phyloP scores from a whole-genome alignment of 352 stramenopile genomes.

The Bremia lactucae region DNA sequence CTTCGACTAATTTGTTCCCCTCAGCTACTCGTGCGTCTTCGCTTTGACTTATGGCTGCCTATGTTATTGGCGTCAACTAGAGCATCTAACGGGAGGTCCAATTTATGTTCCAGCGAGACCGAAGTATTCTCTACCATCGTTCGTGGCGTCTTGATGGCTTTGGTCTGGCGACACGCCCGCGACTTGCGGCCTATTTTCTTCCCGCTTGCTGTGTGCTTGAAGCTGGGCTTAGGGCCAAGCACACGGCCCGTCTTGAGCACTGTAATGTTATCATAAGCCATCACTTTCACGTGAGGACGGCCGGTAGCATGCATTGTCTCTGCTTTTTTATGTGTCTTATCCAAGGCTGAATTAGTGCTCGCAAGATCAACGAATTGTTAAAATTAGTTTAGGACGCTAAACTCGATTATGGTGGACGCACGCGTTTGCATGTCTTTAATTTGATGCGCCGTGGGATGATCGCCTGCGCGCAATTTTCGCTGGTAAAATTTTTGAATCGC shows the following conservation, averaged over 20 bases:
- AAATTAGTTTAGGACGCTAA: too few relatives aligned
- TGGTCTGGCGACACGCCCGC: conserved; percentile 19
- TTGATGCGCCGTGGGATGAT: conserved; percentile 37
- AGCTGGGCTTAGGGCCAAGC: conserved; percentile 32
- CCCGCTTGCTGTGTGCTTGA: conserved; percentile 4
- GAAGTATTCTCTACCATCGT: conserved; percentile 5
- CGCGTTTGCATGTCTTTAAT: conserved; percentile 36
- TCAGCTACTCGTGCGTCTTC: conserved; percentile 4
- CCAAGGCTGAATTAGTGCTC: conserved; percentile 8
- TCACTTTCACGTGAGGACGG: conserved; percentile 40
- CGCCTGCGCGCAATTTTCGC: conserved; percentile 46
- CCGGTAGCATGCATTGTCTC: conserved; percentile 40
- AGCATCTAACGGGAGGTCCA: conserved; percentile 54
- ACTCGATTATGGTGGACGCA: conserved; percentile 19
- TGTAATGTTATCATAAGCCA: conserved; percentile 19
- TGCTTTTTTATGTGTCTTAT: conserved; percentile 14
- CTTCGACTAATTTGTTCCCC: conserved; percentile 2
- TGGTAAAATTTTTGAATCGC: conserved; percentile 79
- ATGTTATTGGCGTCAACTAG: conserved; percentile 31
- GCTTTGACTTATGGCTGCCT: conserved; percentile 20
- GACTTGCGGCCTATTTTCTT: conserved; percentile 17
- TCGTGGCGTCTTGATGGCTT: conserved; percentile 17
- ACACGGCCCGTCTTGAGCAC: conserved; percentile 57
- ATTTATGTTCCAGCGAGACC: conserved; percentile 53
- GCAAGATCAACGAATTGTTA: too few relatives aligned